Evolutionary conservation across 176 grass and related monocot genomes (phyloP), one percentile per base, ranked within the genome.

Genomic region (Aegilops tauschii): DNA sequence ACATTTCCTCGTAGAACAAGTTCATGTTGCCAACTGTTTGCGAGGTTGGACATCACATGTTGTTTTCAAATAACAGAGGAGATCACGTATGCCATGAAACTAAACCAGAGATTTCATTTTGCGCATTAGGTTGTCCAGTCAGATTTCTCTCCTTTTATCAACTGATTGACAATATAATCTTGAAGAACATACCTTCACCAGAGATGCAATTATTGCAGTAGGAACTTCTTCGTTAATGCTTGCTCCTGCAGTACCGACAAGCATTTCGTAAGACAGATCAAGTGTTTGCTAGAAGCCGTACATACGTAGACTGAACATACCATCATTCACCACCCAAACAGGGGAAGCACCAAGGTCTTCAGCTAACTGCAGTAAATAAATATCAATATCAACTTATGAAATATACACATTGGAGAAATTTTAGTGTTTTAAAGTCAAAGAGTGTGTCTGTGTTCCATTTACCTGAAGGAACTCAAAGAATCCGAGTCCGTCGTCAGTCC

Each of bases 381-480:
- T 78, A 80, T 39, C 27, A 84, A 42, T 68, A 90, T 78, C 5
- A 85, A 72, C 84, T 63, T 49, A 54, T 61, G n/a, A 71, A 83
- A 34, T 86, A 86, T 18, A 61, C 63, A 12, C 70, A 37, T 30
- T 39, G 36, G 28, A 75, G 59, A 49, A 69, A 47, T 54, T 9
- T 80, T 47, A 31, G 13, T 21, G 10, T 21, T 23, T 76, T 50
- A 17, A 12, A 73, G 27, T 61, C 35, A 72, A 79, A 45, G 30
- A 39, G 35, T 9, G 74, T 37, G 20, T 40, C 44, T 9, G 74
- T 37, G 14, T 40, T 56, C 50, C 36, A 88, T 68, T 47, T 66
- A 98, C 96, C 87, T 94, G 93, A 88, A 98, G 96, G 73, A 92
- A 98, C 75, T 98, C 96, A 75, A 91, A 96, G 83, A 89, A 98